These are phyloP conservation scores for Leptosphaerulina australis DNA, from an alignment of 2,329 filamentous ascomycete genomes.

Conservation along the genomic window DNA sequence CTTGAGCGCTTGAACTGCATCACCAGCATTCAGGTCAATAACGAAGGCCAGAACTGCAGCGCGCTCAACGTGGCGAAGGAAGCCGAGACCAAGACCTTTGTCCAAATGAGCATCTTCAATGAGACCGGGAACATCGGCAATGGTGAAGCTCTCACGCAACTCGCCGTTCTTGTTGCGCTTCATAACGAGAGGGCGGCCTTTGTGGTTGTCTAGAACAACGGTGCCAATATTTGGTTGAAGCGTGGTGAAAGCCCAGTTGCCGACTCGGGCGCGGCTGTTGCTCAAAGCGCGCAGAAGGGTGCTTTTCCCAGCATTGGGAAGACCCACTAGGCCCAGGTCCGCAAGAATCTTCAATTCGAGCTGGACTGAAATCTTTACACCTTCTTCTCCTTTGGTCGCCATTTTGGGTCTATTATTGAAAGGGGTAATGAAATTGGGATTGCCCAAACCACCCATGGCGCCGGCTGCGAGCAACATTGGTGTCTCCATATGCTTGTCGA, in stretches of 20 bases:
- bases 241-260: constrained; percentile 96
- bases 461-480: constrained; percentile 88
- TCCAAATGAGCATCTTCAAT: constrained; percentile 93
- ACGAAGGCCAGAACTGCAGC: constrained; percentile 94
- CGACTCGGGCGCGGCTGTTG: constrained; percentile 86
- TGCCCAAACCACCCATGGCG: constrained; percentile 87
- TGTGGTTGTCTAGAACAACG: constrained; percentile 86
- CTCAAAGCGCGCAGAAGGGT: constrained; percentile 87
- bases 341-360: constrained; percentile 94
- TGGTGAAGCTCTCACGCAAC: constrained; percentile 79
- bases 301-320: constrained; percentile 96
- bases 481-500: constrained; percentile 73
- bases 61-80: constrained; percentile 91
- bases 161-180: constrained; percentile 55
- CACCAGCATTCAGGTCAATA: constrained; percentile 78
- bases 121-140: constrained; percentile 94
- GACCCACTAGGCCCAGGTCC: constrained; percentile 90
- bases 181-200: constrained; percentile 69
- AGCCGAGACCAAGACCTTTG: constrained; percentile 86
- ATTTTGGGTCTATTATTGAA: constrained; percentile 79
- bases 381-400: constrained; percentile 83
- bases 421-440: constrained; percentile 87
- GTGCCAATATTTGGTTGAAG: constrained; percentile 95
- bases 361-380: constrained; percentile 78
- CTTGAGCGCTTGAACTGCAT: constrained; percentile 79